Base-by-base conservation (phyloP, 768 basidiomycete species). In the Pisolithus tinctorius region DNA sequence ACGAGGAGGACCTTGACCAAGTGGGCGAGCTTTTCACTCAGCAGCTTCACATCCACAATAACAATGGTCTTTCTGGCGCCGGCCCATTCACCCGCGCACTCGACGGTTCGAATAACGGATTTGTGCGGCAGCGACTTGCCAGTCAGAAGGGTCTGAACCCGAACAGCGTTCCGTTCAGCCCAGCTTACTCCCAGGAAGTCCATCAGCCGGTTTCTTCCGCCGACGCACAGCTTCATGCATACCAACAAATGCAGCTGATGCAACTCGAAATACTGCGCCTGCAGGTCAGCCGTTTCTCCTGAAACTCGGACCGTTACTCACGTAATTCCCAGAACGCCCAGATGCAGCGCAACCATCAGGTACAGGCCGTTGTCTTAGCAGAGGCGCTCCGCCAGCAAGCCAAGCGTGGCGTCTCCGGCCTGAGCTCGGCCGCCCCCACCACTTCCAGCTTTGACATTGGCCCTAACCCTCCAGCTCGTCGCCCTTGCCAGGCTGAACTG, bases 221-320 rank as follows among this genome's bases (percentile, higher is more conserved):
- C 30, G 61, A 81, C 42, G 69, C 73, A 41, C 83, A 83, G 61
- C 69, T 75, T 40, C 82, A 83, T 60, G 79, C 83, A 49, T 72
- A 88, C 50, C 88, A 90, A 40, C 68, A 67, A 49, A 76, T 91
- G 77, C 88, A 92, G 71, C 75, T 91, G 75, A 79, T 91, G 71
- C 90, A 92, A 63, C 73, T 92, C 51, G 89, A 92, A 71, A 78
- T 92, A 58, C 68, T 89, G 64, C 81, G 79, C 64, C 78, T 92
- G 55, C 89, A 91, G 84, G 88, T 84, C 53, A 45, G 77, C 69
- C 38, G 30, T 53, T 34, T 55, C 25, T 46, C 47, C 11, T 16
- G 14, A 50, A 48, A 37, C 14, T 25, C 31, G 20, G 41, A 49
- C n/a, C 40, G 30, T 54, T 39, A 40, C 55, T 51, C 42, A 62